Base-by-base conservation (phyloP, 345 rosid species). In the Eucalyptus erythrocorys region DNA sequence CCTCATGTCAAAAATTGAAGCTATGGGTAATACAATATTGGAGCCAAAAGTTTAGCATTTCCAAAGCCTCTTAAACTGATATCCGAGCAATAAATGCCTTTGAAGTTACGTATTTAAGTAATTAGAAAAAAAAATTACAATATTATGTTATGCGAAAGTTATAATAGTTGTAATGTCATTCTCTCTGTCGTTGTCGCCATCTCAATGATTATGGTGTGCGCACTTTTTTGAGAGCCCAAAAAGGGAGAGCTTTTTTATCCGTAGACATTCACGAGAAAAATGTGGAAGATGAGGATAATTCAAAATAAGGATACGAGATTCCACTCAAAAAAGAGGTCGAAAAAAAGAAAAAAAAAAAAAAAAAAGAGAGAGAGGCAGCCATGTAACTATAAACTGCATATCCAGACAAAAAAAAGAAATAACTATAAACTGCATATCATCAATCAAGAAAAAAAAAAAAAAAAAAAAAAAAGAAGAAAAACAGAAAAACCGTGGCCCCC, bases 121-220 rank as follows among this genome's bases (percentile, higher is more conserved):
- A 16, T 34, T 3, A 1, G 2, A 3, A 71, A 19, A 10, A 8
- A 9, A 64, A n/a, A 5, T 3, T 37, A 37, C 1, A 1, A 71
- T 0, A 71, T 40, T 37, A 1, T 6, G 0, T 3, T 4, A 42
- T 19, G 5, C 1, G 2, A 16, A 68, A 68, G 22, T 68, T 16
- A 71, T 19, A 42, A 3, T 0, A 32, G 1, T 9, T 71, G 0
- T 34, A 1, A 32, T 10, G 8, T 11, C 4, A 4, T 5, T 71
- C 26, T 9, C 2, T 3, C 2, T 1, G 4, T 71, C 26, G 5
- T 37, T 71, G 12, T 71, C 45, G 0, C 4, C 4, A 10, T 71
- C 6, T 12, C 26, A 37, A 19, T 37, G 2, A 37, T 37, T 19
- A 1, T 0, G 27, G 22, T 10, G 5, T 37, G 26, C 6, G 3